Evolutionary conservation across 169 alveolate genomes (phyloP).

Genomic region (Ichthyophthirius multifiliis): DNA sequence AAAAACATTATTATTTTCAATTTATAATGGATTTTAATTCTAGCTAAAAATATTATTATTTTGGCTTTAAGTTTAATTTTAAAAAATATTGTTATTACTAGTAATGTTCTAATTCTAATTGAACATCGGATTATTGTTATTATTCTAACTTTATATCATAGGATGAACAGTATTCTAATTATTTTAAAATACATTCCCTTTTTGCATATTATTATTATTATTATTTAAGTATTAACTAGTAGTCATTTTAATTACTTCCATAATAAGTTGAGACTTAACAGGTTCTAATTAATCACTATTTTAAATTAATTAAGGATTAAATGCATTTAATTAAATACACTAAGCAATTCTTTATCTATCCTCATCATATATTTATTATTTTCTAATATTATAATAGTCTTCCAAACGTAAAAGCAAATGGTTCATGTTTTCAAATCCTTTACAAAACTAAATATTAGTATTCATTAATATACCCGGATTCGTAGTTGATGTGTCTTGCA

Average conservation of each 20-base stretch:
- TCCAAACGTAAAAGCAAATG: not conserved
- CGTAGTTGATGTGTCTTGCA: not conserved
- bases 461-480: not conserved
- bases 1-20: too few species aligned
- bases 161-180: too few species aligned
- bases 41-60: too few species aligned
- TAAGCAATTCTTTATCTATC: not conserved
- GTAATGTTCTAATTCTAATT: not conserved
- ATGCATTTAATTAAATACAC: not conserved
- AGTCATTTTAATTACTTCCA: not conserved
- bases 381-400: not conserved
- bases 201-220: not conserved
- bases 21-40: too few species aligned
- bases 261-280: not conserved
- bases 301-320: not conserved
- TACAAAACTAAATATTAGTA: not conserved
- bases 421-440: slow-evolving; percentile 4
- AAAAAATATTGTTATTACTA: not conserved
- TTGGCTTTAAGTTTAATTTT: too few species aligned
- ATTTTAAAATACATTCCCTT: too few species aligned
- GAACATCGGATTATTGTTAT: too few species aligned
- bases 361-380: not conserved
- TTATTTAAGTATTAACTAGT: not conserved
- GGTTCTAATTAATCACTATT: not conserved
- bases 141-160: too few species aligned